A percentile compares a stretch with the other conserved stretches of the same genome.
Conservation (phyloP, 345 rosid species). For the Salix caprea region DNA sequence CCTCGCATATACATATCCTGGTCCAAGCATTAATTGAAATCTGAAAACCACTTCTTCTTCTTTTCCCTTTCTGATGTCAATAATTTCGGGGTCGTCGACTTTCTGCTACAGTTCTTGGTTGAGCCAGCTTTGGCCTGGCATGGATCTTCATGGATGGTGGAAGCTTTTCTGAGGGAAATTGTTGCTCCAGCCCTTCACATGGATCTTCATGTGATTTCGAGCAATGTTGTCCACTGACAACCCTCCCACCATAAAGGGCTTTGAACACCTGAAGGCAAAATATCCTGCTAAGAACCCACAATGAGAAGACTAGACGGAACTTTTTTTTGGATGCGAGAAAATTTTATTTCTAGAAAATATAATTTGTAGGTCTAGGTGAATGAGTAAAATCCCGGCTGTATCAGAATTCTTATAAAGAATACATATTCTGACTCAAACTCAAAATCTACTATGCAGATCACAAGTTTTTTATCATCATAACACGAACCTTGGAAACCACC, state of each 20-base stretch:
- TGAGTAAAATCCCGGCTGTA: rapidly evolving
- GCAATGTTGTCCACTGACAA: not conserved
- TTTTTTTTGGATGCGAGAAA: too few relatives aligned
- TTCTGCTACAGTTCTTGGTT: not conserved
- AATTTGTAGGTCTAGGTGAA: too few relatives aligned
- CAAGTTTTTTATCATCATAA: too few relatives aligned
- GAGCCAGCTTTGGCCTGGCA: not conserved
- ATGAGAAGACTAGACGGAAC: not conserved
- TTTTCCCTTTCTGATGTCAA: not conserved
- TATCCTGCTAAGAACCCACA: not conserved
- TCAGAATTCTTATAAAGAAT: too few relatives aligned
- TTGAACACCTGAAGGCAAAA: not conserved
- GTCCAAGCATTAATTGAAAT: not conserved
- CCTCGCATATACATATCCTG: not conserved
- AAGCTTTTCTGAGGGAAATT: not conserved
- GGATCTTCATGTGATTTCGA: not conserved
- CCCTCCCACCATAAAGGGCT: not conserved
- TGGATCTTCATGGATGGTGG: not conserved
- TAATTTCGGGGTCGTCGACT: not conserved
- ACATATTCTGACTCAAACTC: too few relatives aligned
- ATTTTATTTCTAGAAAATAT: too few relatives aligned
- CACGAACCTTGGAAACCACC: not conserved
- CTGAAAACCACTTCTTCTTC: not conserved
- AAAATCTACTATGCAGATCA: too few relatives aligned
- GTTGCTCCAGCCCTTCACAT: not conserved